phyloP scores from a whole-genome alignment of 768 basidiomycete species.

The Cytidiella melzeri region DNA sequence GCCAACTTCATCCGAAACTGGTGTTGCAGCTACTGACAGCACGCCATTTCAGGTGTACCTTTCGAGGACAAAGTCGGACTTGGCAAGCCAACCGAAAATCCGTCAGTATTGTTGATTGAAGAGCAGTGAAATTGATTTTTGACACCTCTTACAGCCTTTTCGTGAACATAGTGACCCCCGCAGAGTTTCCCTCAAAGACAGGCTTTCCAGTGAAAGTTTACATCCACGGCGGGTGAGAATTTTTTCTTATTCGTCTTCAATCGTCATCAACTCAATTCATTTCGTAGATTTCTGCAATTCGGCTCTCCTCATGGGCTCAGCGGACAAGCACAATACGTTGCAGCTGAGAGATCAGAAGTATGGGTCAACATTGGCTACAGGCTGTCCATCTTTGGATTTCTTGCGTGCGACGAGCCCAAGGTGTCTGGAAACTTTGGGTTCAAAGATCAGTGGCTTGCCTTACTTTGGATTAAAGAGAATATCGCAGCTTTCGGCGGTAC shows the following conservation, averaged over 20 bases:
- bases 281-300: slow-evolving; percentile 64
- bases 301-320: slow-evolving; percentile 63
- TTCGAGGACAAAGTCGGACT: slow-evolving; percentile 58
- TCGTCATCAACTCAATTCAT: background rate
- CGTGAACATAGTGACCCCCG: slow-evolving; percentile 59
- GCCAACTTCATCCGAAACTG: background rate
- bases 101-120: slow-evolving; percentile 32
- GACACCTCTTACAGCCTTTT: slow-evolving; percentile 41
- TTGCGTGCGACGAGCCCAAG: slow-evolving; percentile 56
- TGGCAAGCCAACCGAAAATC: slow-evolving; percentile 65
- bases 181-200: slow-evolving; percentile 37
- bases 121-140: background rate
- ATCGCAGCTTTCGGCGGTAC: slow-evolving; percentile 65
- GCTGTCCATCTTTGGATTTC: slow-evolving; percentile 70
- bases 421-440: slow-evolving; percentile 76
- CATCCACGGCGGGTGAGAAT: slow-evolving; percentile 65
- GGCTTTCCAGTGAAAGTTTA: slow-evolving; percentile 65
- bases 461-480: slow-evolving; percentile 68
- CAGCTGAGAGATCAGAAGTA: slow-evolving; percentile 58
- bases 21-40: background rate
- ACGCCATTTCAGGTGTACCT: slow-evolving; percentile 32
- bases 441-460: slow-evolving; percentile 76
- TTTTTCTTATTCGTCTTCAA: background rate
- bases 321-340: slow-evolving; percentile 60
- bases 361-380: slow-evolving; percentile 78